Conservation (phyloP, 768 basidiomycete genomes). For the Psilocybe subaeruginosa region DNA sequence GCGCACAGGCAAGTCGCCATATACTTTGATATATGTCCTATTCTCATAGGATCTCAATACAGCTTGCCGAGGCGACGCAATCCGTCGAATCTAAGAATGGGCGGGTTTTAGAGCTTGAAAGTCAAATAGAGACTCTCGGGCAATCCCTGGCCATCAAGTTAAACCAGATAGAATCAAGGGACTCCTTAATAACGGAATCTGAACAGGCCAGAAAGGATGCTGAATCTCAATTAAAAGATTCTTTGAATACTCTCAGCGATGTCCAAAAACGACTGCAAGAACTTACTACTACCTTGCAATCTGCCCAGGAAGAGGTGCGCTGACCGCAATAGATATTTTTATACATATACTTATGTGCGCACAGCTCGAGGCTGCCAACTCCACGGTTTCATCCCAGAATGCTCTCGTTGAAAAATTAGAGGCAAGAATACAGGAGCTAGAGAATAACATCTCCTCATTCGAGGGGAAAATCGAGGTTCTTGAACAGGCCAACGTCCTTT, state of each 20-base stretch:
- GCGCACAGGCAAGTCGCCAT: slow-evolving; percentile 52
- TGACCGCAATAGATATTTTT: neutral
- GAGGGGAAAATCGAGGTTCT: slow-evolving; percentile 57
- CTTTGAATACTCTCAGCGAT: slow-evolving; percentile 42
- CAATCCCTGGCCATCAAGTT: slow-evolving; percentile 48
- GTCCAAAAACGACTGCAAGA: slow-evolving; percentile 34
- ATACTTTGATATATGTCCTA: neutral
- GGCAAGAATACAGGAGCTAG: slow-evolving; percentile 51
- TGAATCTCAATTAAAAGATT: slow-evolving; percentile 50
- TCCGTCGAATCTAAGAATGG: slow-evolving; percentile 55
- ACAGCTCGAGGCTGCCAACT: slow-evolving; percentile 58
- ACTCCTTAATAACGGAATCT: slow-evolving; percentile 44
- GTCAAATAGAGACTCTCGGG: slow-evolving; percentile 51
- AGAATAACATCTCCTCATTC: slow-evolving; percentile 49
- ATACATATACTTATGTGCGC: slow-evolving; percentile 3
- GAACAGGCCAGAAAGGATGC: slow-evolving; percentile 50
- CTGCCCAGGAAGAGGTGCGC: slow-evolving; percentile 56
- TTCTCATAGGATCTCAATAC: slow-evolving; percentile 4
- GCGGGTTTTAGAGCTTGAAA: slow-evolving; percentile 54
- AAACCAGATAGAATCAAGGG: slow-evolving; percentile 53
- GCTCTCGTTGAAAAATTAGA: slow-evolving; percentile 51
- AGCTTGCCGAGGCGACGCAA: slow-evolving; percentile 67
- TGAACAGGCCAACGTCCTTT: slow-evolving; percentile 46
- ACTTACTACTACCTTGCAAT: slow-evolving; percentile 37
- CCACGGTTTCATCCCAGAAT: slow-evolving; percentile 40